phyloP scores from a whole-genome alignment of 2,329 filamentous ascomycete genomes.

The Tolypocladium capitatum region DNA sequence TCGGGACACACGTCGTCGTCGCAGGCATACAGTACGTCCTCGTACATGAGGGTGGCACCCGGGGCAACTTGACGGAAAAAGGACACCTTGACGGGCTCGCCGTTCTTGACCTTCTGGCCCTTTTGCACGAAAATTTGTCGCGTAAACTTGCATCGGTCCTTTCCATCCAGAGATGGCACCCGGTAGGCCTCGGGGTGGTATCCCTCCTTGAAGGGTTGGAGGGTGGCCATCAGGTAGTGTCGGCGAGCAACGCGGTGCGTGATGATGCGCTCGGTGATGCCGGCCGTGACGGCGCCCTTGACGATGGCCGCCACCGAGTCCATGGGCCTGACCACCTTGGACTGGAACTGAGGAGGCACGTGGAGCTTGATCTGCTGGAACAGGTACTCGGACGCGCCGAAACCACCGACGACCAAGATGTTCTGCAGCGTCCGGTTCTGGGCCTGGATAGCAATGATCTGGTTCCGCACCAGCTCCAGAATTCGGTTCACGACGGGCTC shows the following conservation, averaged over 20 bases:
- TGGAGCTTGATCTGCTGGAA: conserved; percentile 99
- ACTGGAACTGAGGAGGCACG: conserved; percentile 94
- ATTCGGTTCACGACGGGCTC: conserved; percentile 97
- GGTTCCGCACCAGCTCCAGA: conserved; percentile 87
- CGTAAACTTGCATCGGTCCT: conserved; percentile 97
- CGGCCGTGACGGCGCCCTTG: conserved; percentile 93
- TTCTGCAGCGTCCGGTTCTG: conserved; percentile 92
- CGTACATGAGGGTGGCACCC: conserved; percentile 96
- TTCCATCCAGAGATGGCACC: conserved; percentile 89
- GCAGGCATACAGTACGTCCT: conserved; percentile 94
- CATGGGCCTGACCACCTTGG: conserved; percentile 96
- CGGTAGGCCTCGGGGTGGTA: conserved; percentile 98
- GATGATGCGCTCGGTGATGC: conserved; percentile 92
- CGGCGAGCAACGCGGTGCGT: conserved; percentile 93
- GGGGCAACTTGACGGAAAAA: conserved; percentile 98
- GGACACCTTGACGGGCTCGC: conserved; percentile 95
- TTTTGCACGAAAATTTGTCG: conserved; percentile 98
- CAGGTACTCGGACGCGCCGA: conserved; percentile 95
- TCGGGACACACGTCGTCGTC: conserved; percentile 97
- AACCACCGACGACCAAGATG: conserved; percentile 92
- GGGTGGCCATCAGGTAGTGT: conserved; percentile 97
- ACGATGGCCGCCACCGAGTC: conserved; percentile 97
- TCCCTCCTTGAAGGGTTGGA: conserved; percentile 97
- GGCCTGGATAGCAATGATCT: conserved; percentile 97
- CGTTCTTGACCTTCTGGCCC: conserved; percentile 97